These are phyloP conservation scores for Claviceps spartinae DNA, from an alignment of 2,329 filamentous ascomycete genomes.

Conservation along the genomic window DNA sequence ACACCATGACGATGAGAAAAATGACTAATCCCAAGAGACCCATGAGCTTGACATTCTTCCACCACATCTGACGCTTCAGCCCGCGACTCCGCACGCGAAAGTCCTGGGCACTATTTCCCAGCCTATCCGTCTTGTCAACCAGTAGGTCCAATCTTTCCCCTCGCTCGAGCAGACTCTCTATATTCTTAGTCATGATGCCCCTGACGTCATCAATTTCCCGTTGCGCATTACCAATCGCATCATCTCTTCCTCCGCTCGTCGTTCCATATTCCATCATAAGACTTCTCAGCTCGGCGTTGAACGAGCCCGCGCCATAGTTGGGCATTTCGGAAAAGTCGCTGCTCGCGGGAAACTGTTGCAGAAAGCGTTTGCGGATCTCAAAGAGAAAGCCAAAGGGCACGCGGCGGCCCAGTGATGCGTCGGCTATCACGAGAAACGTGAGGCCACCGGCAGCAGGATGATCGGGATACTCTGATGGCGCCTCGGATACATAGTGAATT, in stretches of 20 bases:
- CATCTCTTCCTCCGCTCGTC: conserved; percentile 58
- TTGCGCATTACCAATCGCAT: conserved; percentile 73
- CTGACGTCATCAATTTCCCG: conserved; percentile 84
- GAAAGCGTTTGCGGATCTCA: conserved; percentile 80
- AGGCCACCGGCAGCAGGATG: conserved; percentile 60
- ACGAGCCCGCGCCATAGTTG: conserved; percentile 78
- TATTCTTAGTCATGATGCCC: conserved; percentile 92
- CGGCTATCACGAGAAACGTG: conserved; percentile 83
- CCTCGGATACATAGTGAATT: conserved; percentile 90
- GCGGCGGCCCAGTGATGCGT: conserved; percentile 66
- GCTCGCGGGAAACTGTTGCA: conserved; percentile 49
- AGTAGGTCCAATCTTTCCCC: conserved; percentile 88
- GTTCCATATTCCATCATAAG: conserved; percentile 79
- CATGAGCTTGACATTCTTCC: conserved; percentile 98
- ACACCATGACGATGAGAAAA: conserved; percentile 39
- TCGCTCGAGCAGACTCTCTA: conserved; percentile 75
- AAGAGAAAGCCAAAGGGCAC: conserved; percentile 87
- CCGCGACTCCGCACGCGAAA: conserved; percentile 80
- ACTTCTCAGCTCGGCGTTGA: conserved; percentile 64
- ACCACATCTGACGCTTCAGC: conserved; percentile 92
- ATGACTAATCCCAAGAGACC: conserved; percentile 59
- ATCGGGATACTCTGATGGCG: conserved; percentile 50
- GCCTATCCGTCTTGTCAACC: conserved; percentile 88
- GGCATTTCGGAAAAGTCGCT: conserved; percentile 68
- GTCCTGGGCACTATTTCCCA: conserved; percentile 79